Evolutionary conservation across 306 rosid genomes (phyloP).

Genomic region (Ziziphus jujuba): DNA sequence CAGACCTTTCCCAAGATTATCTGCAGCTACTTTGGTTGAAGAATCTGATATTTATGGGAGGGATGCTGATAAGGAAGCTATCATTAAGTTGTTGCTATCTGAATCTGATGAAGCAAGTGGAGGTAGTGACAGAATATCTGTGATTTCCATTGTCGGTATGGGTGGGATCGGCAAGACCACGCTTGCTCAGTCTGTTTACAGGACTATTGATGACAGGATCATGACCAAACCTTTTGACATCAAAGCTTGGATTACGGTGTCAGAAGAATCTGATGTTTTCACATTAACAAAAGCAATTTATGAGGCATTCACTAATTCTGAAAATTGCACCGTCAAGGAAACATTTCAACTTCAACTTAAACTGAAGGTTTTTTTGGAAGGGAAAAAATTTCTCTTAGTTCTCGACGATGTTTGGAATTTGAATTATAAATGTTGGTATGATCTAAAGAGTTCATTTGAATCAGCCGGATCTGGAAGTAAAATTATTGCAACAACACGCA

Average conservation of each 20-base stretch:
- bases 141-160: neutral
- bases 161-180: slow-evolving; percentile 16
- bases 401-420: slow-evolving; percentile 2
- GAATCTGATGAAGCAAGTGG: neutral
- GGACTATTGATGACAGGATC: neutral
- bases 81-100: neutral
- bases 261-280: slow-evolving; percentile 1
- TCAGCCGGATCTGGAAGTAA: slow-evolving; percentile 6
- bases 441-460: neutral
- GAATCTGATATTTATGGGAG: slow-evolving; percentile 2
- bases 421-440: neutral
- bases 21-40: neutral
- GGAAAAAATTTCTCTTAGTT: neutral
- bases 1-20: neutral
- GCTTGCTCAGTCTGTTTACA: slow-evolving; percentile 4
- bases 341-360: neutral
- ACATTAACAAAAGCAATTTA: neutral
- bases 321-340: neutral
- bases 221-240: neutral
- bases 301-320: neutral
- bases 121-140: no score
- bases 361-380: neutral
- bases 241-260: slow-evolving; percentile 10
- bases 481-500: slow-evolving; percentile 17
- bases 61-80: neutral